Base-by-base conservation (phyloP, 768 basidiomycete species). In the Boletus subcaerulescens region DNA sequence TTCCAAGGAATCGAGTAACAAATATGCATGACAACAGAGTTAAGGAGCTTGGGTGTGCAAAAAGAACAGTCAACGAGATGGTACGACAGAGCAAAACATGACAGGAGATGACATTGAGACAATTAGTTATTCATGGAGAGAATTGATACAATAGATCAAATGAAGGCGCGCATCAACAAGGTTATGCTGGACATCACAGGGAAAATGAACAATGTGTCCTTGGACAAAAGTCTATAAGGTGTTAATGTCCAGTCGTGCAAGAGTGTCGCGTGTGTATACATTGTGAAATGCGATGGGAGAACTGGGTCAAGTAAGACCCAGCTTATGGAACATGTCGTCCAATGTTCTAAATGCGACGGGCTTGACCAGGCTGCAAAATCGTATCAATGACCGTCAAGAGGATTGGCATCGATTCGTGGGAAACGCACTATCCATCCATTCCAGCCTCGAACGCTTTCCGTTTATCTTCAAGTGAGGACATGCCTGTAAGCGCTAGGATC, bases 281-380 rank as follows among this genome's bases (percentile, higher is more conserved):
- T 45, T 49, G 46, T 52, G 20, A 40, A 56, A 55, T 66, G 59
- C 49, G 36, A 41, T 56, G 45, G 18, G 39, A 45, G 39, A 33
- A 33, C 18, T 22, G 53, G 32, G 48, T 77, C 65, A 79, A 60
- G 75, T 65, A 14, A 79, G 68, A 22, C 88, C 87, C 41, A 92
- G 75, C 70, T 82, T 87, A 52, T 79, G 79, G 66, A 93, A 91
- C 83, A 90, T 89, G 60, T 86, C 83, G 52, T 94, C 88, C 18
- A 98, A 73, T 15, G 87, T 93, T 65, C 88, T 92, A 74, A 98
- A 90, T n/a, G 91, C 90, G 18, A 98, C 93, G 12, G 95, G 95
- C 71, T 98, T 98, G 53, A 97, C 91, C 18, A 96, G 80, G 65
- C 93, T 95, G 58, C 57, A 0, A 58, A 42, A 15, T 32, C 24